Evolutionary conservation across 1,139 yeast genomes (phyloP), one percentile per base, ranked within the genome.

Genomic region (Taphrina populina): DNA sequence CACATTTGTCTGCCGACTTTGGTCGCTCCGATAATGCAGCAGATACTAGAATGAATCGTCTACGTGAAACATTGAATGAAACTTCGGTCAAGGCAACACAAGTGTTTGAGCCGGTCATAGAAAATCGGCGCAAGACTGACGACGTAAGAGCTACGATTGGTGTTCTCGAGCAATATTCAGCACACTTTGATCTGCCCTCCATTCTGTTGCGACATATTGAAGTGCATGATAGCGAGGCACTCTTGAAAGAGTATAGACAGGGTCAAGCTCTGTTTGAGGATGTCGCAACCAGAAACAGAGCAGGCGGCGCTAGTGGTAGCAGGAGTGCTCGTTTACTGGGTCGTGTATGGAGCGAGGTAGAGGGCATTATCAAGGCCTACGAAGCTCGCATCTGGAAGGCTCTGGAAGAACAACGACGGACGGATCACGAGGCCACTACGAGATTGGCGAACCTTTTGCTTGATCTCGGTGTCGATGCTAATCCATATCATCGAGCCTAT

Each of bases 71-170:
- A 13, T 26, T 36, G 20, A 54, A 46, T 45, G 63, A 71, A 7
- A 70, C 73, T 27, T 67, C 66, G 36, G 63, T 69, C 24, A 67
- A 68, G n/a, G 83, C 90, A 0, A 76, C 87, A 0, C 73, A 82
- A 60, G 73, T 84, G 67, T 77, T 88, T 61, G 80, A 88, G 60
- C 97, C 97, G 0, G 80, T 90, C 4, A 70, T 83, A 56, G 84
- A 83, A 52, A 80, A 81, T 57, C 77, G 80, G 58, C 71, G 75
- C 7, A 81, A 80, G 63, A 86, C 84, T 61, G 71, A 73, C 20
- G 81, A 83, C 61, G 74, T 86, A 52, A 71, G 74, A 49, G 75
- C 76, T 33, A 78, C 95, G 13, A 73, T 85, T 57, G 78, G 78
- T 26, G 78, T 85, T 59, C 75, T 88, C 19, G 81, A 81, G 49